Conservation (phyloP, 345 rosid genomes). For the Adansonia digitata region DNA sequence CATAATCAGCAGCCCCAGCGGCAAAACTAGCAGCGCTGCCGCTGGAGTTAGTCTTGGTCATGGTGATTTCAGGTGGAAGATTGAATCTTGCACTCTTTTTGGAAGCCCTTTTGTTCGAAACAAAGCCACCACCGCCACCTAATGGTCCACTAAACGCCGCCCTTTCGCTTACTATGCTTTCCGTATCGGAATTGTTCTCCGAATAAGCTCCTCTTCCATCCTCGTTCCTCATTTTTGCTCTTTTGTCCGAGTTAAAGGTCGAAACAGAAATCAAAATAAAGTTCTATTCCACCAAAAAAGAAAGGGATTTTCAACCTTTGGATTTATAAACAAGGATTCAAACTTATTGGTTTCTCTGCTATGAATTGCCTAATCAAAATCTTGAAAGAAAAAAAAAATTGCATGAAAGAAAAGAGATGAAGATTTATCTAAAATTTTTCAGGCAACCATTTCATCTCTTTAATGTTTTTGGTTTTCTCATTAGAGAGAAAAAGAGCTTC, state of each 20-base stretch:
- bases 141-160: slow-evolving; percentile 60
- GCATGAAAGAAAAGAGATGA: not conserved
- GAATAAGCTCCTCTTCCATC: slow-evolving; percentile 37
- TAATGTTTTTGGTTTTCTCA: not conserved
- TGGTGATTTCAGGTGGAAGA: slow-evolving; percentile 33
- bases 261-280: slow-evolving; percentile 16
- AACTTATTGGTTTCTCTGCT: not conserved
- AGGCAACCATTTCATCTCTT: too few species aligned
- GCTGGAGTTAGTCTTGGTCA: slow-evolving; percentile 15
- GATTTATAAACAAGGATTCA: not conserved
- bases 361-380: not conserved
- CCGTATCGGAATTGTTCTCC: slow-evolving; percentile 64
- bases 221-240: slow-evolving; percentile 26
- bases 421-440: too few species aligned
- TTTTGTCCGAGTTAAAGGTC: not conserved
- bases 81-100: slow-evolving; percentile 86
- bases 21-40: not conserved
- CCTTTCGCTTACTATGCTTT: slow-evolving; percentile 59
- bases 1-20: slow-evolving; percentile 16
- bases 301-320: not conserved
- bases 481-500: not conserved
- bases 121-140: not conserved
- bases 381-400: too few species aligned
- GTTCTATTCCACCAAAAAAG: too few species aligned
- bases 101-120: slow-evolving; percentile 23